Percentiles rank a stretch among this genome's conserved stretches.
These are phyloP conservation scores for Oropetium thomaeum DNA, from an alignment of 176 grass and related monocot species.

Conservation along the genomic window DNA sequence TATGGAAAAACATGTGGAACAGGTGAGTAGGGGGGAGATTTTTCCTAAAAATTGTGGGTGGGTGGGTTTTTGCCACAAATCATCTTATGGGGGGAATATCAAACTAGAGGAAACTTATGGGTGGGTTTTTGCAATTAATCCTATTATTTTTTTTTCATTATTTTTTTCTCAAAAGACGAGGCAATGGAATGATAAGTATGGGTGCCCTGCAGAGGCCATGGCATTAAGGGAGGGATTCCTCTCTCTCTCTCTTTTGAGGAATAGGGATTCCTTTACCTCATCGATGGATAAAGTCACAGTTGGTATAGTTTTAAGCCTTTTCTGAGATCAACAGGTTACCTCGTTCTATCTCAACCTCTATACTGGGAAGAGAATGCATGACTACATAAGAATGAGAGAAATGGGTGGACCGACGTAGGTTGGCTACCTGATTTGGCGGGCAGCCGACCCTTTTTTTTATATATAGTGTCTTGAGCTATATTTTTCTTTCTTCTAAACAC, in stretches of 20 bases:
- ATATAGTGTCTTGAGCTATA: not conserved
- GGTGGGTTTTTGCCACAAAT: too few relatives aligned
- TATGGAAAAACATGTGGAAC: too few relatives aligned
- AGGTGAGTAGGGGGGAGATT: too few relatives aligned
- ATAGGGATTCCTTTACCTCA: not conserved
- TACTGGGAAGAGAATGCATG: not conserved
- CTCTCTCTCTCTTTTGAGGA: too few relatives aligned
- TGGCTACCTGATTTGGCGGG: not conserved
- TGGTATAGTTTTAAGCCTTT: not conserved
- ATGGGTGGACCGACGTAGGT: not conserved
- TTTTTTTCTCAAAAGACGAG: not conserved
- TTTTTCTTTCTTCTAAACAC: not conserved
- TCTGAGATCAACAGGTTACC: not conserved
- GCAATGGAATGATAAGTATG: constrained; percentile 3
- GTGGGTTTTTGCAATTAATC: too few relatives aligned
- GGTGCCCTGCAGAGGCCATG: not conserved
- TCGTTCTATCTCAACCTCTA: not conserved
- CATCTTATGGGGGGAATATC: too few relatives aligned
- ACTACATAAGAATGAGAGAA: not conserved
- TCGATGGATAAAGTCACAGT: not conserved
- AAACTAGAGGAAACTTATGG: too few relatives aligned
- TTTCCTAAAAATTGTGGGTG: too few relatives aligned
- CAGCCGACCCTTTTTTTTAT: not conserved
- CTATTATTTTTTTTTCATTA: too few relatives aligned
- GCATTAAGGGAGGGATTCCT: not conserved